phyloP scores from a whole-genome alignment of 2,329 filamentous ascomycete genomes.

The Triangularia setosa region DNA sequence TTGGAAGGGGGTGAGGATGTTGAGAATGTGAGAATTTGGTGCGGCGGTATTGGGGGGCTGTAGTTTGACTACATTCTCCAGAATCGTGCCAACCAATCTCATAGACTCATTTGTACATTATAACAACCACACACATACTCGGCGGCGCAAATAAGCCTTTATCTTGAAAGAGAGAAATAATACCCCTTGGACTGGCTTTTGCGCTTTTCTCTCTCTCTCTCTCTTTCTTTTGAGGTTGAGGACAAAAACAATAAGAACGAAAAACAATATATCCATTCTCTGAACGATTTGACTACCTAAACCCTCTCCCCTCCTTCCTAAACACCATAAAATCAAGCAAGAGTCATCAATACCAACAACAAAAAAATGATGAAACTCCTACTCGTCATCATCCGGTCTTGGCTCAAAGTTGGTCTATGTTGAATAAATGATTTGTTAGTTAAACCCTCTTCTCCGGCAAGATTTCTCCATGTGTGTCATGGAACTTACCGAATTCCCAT shows the following conservation, averaged over 20 bases:
- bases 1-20: neutral
- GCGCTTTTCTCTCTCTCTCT: no score
- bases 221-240: neutral
- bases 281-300: neutral
- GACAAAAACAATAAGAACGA: neutral
- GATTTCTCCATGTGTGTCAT: no score
- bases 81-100: neutral
- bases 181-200: neutral
- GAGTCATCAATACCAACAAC: neutral
- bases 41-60: neutral
- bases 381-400: constrained; percentile 55
- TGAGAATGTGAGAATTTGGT: neutral
- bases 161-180: neutral
- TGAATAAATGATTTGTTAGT: no score
- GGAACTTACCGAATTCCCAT: constrained; percentile 78
- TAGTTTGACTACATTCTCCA: no score
- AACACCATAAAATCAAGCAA: neutral
- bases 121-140: neutral
- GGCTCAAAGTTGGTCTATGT: constrained; percentile 64
- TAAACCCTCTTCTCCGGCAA: neutral
- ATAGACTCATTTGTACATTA: neutral
- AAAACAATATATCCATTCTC: neutral
- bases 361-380: constrained; percentile 6
- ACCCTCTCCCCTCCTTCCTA: neutral
- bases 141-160: neutral